These are phyloP conservation scores for Eimeria sp. DNA, from an alignment of 169 alveolate genomes.

Conservation along the genomic window DNA sequence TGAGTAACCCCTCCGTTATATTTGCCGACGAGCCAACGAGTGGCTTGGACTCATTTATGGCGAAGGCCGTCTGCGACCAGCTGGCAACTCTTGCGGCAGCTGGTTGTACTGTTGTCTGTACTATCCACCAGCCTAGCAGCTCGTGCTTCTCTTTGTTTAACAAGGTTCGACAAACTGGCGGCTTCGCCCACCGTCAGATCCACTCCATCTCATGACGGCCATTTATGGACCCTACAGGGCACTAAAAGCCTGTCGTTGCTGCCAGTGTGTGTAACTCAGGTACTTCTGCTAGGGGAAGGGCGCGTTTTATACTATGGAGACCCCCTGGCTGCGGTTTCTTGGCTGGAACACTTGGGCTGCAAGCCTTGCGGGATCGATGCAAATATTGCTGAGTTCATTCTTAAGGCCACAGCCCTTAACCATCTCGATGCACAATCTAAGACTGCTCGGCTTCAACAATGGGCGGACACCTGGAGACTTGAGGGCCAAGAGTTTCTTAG, in stretches of 20 bases:
- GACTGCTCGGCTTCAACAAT: slow-evolving; percentile 23
- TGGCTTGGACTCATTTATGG: slow-evolving; percentile 86
- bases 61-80: slow-evolving; percentile 73
- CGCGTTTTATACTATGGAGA: slow-evolving; percentile 80
- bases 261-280: slow-evolving; percentile 12
- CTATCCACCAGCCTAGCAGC: slow-evolving; percentile 83
- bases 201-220: background rate
- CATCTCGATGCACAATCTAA: slow-evolving; percentile 7
- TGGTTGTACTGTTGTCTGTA: slow-evolving; percentile 83
- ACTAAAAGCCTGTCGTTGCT: background rate
- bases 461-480: slow-evolving; percentile 57
- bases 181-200: background rate
- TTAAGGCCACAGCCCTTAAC: slow-evolving; percentile 21
- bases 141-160: slow-evolving; percentile 70
- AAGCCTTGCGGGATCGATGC: slow-evolving; percentile 35
- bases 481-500: slow-evolving; percentile 55
- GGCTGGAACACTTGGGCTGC: slow-evolving; percentile 76
- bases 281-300: slow-evolving; percentile 81
- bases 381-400: slow-evolving; percentile 78
- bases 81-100: slow-evolving; percentile 54
- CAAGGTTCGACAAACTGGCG: slow-evolving; percentile 38
- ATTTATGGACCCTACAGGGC: background rate
- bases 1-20: slow-evolving; percentile 88
- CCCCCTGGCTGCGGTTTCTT: slow-evolving; percentile 71
- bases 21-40: slow-evolving; percentile 93